A percentile compares a stretch with the other conserved stretches of the same genome.
phyloP scores from a whole-genome alignment of 78 protist genomes.

The Diacronema lutheri region DNA sequence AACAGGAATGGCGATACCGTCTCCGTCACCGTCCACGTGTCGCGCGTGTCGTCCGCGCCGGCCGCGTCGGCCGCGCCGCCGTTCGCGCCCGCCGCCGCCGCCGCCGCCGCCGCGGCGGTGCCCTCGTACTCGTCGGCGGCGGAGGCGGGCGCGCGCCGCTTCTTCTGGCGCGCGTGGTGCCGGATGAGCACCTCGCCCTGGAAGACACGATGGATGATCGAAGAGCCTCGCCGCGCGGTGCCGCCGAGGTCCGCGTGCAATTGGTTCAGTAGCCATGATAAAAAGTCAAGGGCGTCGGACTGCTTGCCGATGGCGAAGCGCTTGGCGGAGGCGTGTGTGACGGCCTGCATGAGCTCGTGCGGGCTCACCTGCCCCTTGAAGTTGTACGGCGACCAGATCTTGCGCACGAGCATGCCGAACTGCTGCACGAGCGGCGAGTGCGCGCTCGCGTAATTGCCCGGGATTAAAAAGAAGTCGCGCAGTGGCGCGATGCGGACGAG shows the following conservation, averaged over 20 bases:
- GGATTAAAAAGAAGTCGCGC: slow-evolving; percentile 76
- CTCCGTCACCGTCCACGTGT: not conserved
- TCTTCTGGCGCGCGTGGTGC: not conserved
- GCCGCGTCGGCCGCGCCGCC: not conserved
- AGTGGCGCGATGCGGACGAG: slow-evolving; percentile 65
- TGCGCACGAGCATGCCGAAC: slow-evolving; percentile 77
- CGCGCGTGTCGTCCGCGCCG: too few relatives aligned
- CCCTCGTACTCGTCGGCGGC: not conserved
- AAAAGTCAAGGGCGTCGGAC: slow-evolving; percentile 76
- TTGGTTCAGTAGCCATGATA: slow-evolving; percentile 77
- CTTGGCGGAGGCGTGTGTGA: not conserved
- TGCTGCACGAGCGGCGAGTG: slow-evolving; percentile 9
- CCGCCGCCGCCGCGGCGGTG: not conserved
- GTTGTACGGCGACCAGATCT: slow-evolving; percentile 82
- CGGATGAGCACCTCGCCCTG: slow-evolving; percentile 59
- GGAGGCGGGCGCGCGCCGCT: not conserved
- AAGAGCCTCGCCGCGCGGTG: not conserved
- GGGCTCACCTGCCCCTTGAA: slow-evolving; percentile 83
- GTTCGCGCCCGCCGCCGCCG: not conserved
- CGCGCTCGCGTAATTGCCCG: slow-evolving; percentile 19
- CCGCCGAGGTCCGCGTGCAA: slow-evolving; percentile 54
- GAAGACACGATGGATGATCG: slow-evolving; percentile 60
- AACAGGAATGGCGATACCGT: slow-evolving; percentile 26
- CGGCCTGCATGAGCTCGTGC: slow-evolving; percentile 69
- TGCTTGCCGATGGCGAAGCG: slow-evolving; percentile 62